phyloP scores from a whole-genome alignment of 257 asterid species.

The Solanum medicagineum region DNA sequence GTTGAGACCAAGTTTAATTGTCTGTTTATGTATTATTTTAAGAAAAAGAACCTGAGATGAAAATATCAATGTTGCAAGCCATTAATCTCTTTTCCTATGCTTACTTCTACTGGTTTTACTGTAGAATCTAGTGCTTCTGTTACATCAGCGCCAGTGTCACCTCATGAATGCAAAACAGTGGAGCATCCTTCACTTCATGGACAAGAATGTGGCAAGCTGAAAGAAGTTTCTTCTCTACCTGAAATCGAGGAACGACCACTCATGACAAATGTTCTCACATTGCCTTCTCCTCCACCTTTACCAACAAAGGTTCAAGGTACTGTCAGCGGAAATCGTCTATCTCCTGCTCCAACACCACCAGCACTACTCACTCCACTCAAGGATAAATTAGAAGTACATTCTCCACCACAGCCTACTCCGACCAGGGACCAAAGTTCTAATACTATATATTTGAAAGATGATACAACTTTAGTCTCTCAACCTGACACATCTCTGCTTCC shows the following conservation, averaged over 20 bases:
- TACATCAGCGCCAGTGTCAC: conserved; percentile 18
- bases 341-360: conserved; percentile 5
- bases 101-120: background rate
- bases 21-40: background rate
- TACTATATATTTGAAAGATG: background rate
- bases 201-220: conserved; percentile 7
- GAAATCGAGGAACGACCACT: conserved; percentile 15
- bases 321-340: conserved; percentile 6
- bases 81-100: conserved; percentile 13
- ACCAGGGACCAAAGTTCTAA: background rate
- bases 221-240: conserved; percentile 9
- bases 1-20: background rate
- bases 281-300: conserved; percentile 8
- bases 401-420: conserved; percentile 1
- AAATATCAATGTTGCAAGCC: background rate
- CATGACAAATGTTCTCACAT: conserved; percentile 11
- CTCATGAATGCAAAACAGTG: conserved; percentile 15
- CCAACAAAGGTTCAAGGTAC: conserved; percentile 18
- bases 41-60: background rate
- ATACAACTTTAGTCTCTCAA: background rate
- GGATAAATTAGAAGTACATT: conserved; percentile 16
- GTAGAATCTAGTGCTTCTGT: conserved; percentile 2
- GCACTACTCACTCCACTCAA: conserved; percentile 19
- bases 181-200: conserved; percentile 5
- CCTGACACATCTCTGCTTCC: background rate